phyloP scores from a whole-genome alignment of 257 asterid species.

The Nicotiana paniculata region DNA sequence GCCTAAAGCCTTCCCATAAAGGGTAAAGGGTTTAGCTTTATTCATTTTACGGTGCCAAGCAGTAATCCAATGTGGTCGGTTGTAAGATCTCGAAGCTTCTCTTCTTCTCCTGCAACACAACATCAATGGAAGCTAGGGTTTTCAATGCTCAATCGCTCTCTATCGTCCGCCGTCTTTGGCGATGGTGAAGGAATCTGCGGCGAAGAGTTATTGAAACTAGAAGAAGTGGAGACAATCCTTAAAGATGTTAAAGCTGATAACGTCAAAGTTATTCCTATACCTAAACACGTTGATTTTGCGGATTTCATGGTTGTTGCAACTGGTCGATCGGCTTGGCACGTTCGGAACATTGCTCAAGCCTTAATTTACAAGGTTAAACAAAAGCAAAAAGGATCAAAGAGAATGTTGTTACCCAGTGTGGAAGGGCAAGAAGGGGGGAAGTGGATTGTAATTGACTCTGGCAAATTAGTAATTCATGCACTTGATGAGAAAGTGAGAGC shows the following conservation, averaged over 20 bases:
- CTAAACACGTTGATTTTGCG: slow-evolving; percentile 54
- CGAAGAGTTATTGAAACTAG: slow-evolving; percentile 56
- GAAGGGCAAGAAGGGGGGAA: slow-evolving; percentile 93
- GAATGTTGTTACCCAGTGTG: slow-evolving; percentile 80
- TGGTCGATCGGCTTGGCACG: slow-evolving; percentile 95
- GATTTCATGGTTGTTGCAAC: slow-evolving; percentile 91
- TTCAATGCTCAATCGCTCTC: slow-evolving; percentile 21
- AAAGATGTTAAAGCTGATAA: slow-evolving; percentile 84
- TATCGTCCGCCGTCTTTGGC: slow-evolving; percentile 6
- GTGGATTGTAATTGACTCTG: slow-evolving; percentile 93
- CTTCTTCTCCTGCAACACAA: slow-evolving; percentile 18
- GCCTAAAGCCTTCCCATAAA: not conserved
- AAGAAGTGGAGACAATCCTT: slow-evolving; percentile 77
- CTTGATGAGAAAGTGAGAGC: slow-evolving; percentile 91
- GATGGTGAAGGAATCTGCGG: not conserved
- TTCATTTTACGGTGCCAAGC: not conserved
- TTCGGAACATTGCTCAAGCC: slow-evolving; percentile 90
- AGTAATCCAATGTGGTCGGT: slow-evolving; percentile 46
- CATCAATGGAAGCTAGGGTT: slow-evolving; percentile 28
- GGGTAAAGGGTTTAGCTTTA: not conserved
- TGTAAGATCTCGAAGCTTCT: slow-evolving; percentile 36
- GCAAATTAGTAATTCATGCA: slow-evolving; percentile 73
- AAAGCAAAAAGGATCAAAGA: slow-evolving; percentile 84
- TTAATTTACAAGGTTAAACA: slow-evolving; percentile 85
- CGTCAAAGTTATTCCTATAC: slow-evolving; percentile 56